phyloP scores from a whole-genome alignment of 805 yeast species.

The Candida wancherniae region DNA sequence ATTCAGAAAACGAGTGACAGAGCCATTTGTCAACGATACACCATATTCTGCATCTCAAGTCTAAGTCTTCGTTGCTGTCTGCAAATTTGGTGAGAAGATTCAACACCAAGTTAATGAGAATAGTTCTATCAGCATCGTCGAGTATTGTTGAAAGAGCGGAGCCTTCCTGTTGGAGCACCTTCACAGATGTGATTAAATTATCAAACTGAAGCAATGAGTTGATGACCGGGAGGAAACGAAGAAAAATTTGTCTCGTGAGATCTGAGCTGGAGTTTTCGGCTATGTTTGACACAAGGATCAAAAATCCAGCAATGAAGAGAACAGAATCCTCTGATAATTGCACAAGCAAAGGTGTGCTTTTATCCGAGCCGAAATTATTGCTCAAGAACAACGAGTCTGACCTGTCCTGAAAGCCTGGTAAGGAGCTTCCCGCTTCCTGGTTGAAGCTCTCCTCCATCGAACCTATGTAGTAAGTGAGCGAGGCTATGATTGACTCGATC shows the following conservation, averaged over 20 bases:
- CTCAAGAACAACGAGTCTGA: constrained; percentile 25
- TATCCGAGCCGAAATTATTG: constrained; percentile 8
- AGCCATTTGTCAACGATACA: constrained; percentile 65
- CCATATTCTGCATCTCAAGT: constrained; percentile 56
- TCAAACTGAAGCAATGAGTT: constrained; percentile 36
- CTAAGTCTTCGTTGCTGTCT: constrained; percentile 28
- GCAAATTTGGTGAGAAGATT: constrained; percentile 51
- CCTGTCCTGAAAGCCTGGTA: constrained; percentile 29
- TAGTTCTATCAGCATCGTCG: constrained; percentile 33
- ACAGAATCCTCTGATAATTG: constrained; percentile 79
- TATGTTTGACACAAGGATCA: constrained; percentile 51
- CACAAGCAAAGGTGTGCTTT: constrained; percentile 25
- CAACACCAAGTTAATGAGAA: constrained; percentile 37
- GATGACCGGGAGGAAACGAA: constrained; percentile 31
- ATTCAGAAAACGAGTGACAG: constrained; percentile 32
- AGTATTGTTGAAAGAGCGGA: constrained; percentile 21
- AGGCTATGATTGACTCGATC: constrained; percentile 50
- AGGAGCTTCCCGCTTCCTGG: constrained; percentile 26
- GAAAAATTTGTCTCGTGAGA: constrained; percentile 21
- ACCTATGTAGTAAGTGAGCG: constrained; percentile 50
- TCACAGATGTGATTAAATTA: constrained; percentile 25
- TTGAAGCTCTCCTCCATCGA: constrained; percentile 36
- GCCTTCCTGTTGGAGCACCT: constrained; percentile 7
- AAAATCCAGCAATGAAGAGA: constrained; percentile 66
- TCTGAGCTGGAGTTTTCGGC: constrained; percentile 26